A percentile compares a stretch with the other conserved stretches of the same genome.
phyloP scores from a whole-genome alignment of 2,329 filamentous ascomycete genomes.

The Colletotrichum eleusines region DNA sequence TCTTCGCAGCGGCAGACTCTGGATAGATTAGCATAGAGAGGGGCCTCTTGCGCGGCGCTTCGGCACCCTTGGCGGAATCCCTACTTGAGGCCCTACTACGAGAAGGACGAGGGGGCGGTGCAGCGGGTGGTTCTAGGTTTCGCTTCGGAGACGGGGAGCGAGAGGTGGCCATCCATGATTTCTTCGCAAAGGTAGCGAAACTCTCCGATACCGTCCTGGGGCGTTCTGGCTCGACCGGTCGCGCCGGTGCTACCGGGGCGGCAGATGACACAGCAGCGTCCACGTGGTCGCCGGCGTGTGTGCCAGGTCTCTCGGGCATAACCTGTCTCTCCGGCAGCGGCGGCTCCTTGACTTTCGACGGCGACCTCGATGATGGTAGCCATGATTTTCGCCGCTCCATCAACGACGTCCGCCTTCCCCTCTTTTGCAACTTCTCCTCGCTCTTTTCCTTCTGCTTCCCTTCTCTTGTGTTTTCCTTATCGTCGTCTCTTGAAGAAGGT shows the following conservation, averaged over 20 bases:
- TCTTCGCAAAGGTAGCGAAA: constrained; percentile 63
- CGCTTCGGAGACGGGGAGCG: constrained; percentile 61
- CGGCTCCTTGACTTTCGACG: constrained; percentile 52
- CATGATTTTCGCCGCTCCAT: constrained; percentile 65
- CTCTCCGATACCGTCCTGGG: constrained; percentile 58
- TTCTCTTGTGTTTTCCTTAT: constrained; percentile 35
- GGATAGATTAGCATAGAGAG: constrained; percentile 45
- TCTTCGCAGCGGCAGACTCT: constrained; percentile 48
- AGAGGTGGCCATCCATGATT: constrained; percentile 64
- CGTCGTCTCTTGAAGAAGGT: constrained; percentile 24
- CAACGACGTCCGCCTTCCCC: constrained; percentile 58
- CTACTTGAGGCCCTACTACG: constrained; percentile 32
- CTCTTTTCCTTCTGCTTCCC: constrained; percentile 39
- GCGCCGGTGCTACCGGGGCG: constrained; percentile 32
- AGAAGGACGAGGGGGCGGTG: constrained; percentile 42
- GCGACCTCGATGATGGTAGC: constrained; percentile 61
- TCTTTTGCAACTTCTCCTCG: constrained; percentile 30
- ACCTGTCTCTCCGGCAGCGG: constrained; percentile 45
- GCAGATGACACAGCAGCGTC: constrained; percentile 28
- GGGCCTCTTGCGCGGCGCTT: constrained; percentile 50
- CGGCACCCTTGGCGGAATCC: constrained; percentile 46
- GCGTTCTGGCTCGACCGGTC: constrained; percentile 50
- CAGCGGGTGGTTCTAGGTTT: constrained; percentile 44
- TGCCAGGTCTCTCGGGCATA: constrained; percentile 42
- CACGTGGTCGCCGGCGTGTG: constrained; percentile 38